Conservation (phyloP, 768 basidiomycete genomes). For the Tulasnella sp. region DNA sequence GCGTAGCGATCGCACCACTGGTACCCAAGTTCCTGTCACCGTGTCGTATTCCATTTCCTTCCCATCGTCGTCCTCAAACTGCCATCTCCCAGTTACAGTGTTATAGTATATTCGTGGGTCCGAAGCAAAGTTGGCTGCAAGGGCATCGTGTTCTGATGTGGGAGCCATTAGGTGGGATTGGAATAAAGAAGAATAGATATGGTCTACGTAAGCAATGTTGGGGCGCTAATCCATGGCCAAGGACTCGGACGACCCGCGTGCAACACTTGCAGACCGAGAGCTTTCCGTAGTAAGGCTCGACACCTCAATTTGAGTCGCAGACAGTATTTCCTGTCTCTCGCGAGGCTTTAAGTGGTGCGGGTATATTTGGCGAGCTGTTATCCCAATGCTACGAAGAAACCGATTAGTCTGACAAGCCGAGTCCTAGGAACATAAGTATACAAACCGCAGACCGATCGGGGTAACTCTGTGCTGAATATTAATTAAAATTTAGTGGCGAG, state of each 20-base stretch:
- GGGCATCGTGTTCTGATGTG: constrained; percentile 40
- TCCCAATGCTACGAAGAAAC: background rate
- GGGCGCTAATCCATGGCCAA: background rate
- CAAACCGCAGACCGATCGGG: constrained; percentile 11
- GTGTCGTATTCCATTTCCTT: constrained; percentile 87
- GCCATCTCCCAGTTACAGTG: constrained; percentile 71
- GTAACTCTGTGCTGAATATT: constrained; percentile 15
- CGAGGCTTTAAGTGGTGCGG: background rate
- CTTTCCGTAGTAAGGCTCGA: background rate
- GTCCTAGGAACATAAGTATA: background rate
- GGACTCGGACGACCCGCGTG: too few species aligned
- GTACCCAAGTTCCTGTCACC: constrained; percentile 72
- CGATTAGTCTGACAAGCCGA: background rate
- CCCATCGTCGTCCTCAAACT: constrained; percentile 84
- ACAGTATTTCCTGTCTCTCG: background rate
- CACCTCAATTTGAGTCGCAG: background rate
- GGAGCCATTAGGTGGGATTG: background rate
- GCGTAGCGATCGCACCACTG: constrained; percentile 56
- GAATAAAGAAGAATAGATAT: constrained; percentile 3
- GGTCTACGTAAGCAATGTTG: constrained; percentile 8
- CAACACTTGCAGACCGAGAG: background rate
- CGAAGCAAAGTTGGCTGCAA: constrained; percentile 65
- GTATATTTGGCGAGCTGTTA: constrained; percentile 24
- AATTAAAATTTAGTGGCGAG: background rate
- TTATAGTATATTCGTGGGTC: constrained; percentile 85